These are phyloP conservation scores for Paracoccidioides brasiliensis DNA, from an alignment of 2,329 filamentous ascomycete genomes.

Conservation along the genomic window DNA sequence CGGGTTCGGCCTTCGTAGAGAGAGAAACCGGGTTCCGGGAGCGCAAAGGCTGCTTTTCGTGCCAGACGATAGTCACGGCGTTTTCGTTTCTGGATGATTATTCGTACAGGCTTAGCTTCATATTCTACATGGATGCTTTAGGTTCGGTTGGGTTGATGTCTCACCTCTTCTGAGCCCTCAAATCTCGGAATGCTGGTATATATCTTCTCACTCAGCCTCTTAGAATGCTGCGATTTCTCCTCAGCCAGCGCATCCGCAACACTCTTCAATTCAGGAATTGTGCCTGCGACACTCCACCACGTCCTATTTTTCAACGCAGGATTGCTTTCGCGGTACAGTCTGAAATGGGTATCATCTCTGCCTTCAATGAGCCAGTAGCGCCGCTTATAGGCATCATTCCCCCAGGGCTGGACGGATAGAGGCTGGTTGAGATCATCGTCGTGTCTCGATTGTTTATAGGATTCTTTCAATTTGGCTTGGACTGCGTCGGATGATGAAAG, in stretches of 20 bases:
- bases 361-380: slow-evolving; percentile 92
- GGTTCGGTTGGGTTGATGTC: not conserved
- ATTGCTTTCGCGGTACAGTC: slow-evolving; percentile 88
- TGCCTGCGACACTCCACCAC: slow-evolving; percentile 88
- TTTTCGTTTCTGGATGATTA: slow-evolving; percentile 59
- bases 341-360: slow-evolving; percentile 83
- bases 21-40: slow-evolving; percentile 79
- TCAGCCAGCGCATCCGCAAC: slow-evolving; percentile 64
- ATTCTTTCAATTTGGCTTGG: slow-evolving; percentile 67
- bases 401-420: slow-evolving; percentile 82
- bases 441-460: slow-evolving; percentile 77
- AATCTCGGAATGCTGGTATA: slow-evolving; percentile 71
- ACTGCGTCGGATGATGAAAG: slow-evolving; percentile 77
- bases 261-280: slow-evolving; percentile 68
- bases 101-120: not conserved
- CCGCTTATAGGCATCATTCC: slow-evolving; percentile 75
- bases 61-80: slow-evolving; percentile 80
- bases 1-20: slow-evolving; percentile 92
- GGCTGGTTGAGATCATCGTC: slow-evolving; percentile 70
- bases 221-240: slow-evolving; percentile 72
- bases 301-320: slow-evolving; percentile 58
- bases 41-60: slow-evolving; percentile 74
- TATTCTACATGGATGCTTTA: no score
- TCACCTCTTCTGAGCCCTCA: slow-evolving; percentile 73
- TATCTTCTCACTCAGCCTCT: slow-evolving; percentile 65